Conservation (phyloP, 2,329 filamentous ascomycete genomes). For the Calonectria montana region DNA sequence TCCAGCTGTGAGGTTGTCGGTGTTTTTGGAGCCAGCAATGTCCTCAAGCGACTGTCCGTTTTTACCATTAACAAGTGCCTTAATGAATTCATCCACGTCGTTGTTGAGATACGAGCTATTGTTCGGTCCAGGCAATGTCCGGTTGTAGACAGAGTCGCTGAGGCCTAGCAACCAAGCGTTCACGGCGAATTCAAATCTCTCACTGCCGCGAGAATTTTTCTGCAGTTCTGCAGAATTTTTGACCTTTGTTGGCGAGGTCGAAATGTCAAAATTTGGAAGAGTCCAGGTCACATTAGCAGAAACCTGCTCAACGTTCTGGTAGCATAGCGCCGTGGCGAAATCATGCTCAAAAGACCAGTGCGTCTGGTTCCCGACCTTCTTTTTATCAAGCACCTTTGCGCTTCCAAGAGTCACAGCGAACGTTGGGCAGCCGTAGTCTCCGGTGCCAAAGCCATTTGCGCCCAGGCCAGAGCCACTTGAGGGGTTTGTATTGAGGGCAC, state of each 20-base stretch:
- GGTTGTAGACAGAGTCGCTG: constrained; percentile 31
- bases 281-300: constrained; percentile 35
- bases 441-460: constrained; percentile 18
- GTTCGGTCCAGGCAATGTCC: constrained; percentile 26
- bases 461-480: constrained; percentile 26
- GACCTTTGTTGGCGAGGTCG: constrained; percentile 14
- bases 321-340: constrained; percentile 36
- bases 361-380: constrained; percentile 18
- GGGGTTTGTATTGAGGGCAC: constrained; percentile 32
- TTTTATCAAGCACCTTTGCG: constrained; percentile 5
- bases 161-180: constrained; percentile 35
- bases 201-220: constrained; percentile 23
- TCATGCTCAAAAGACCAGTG: constrained; percentile 33
- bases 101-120: constrained; percentile 21
- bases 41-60: constrained; percentile 21
- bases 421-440: constrained; percentile 26
- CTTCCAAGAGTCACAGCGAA: constrained; percentile 32
- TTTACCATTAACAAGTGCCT: constrained; percentile 30
- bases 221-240: constrained; percentile 25
- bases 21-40: constrained; percentile 28
- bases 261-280: constrained; percentile 32
- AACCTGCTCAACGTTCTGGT: constrained; percentile 39
- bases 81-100: constrained; percentile 35
- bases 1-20: constrained; percentile 25
- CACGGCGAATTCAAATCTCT: constrained; percentile 31